Conservation (phyloP, 495 filamentous ascomycete genomes). For the Achaetomiella virescens region DNA sequence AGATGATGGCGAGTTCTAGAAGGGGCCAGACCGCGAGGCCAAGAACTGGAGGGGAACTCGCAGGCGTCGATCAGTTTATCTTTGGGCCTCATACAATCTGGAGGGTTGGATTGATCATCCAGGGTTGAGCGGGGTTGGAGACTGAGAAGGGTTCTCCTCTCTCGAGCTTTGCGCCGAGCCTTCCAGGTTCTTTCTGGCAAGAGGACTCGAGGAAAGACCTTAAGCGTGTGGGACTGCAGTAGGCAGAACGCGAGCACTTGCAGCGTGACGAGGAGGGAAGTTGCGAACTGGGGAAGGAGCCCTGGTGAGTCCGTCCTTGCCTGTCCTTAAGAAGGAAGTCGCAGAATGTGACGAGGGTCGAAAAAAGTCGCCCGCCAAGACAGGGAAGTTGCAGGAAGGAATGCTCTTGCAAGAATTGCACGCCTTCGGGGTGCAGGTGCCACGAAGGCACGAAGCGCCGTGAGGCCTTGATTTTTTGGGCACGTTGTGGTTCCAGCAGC, state of each 20-base stretch:
- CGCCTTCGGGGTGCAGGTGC: constrained; percentile 18
- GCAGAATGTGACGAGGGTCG: constrained; percentile 1
- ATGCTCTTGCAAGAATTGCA: neutral
- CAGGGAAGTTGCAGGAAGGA: neutral
- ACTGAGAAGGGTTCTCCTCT: too few species aligned
- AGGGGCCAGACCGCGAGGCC: constrained; percentile 12
- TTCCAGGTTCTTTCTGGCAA: too few species aligned
- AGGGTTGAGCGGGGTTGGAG: too few species aligned
- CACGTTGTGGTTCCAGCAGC: neutral
- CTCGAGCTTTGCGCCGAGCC: too few species aligned
- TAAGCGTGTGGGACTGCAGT: too few species aligned
- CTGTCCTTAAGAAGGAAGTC: constrained; percentile 7
- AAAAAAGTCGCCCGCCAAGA: constrained; percentile 17
- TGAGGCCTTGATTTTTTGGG: constrained; percentile 18
- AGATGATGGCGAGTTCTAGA: constrained; percentile 8
- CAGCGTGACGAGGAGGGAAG: neutral
- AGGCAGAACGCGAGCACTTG: too few species aligned
- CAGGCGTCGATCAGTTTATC: neutral
- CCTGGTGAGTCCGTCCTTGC: neutral
- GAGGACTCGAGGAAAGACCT: too few species aligned
- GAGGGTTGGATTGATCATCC: too few species aligned
- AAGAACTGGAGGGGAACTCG: neutral
- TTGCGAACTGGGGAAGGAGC: neutral
- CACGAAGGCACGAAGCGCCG: constrained; percentile 8
- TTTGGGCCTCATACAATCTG: too few species aligned